Evolutionary conservation across 192 early-diverging fungal genomes (phyloP).

Genomic region (Umbelopsis ramanniana): DNA sequence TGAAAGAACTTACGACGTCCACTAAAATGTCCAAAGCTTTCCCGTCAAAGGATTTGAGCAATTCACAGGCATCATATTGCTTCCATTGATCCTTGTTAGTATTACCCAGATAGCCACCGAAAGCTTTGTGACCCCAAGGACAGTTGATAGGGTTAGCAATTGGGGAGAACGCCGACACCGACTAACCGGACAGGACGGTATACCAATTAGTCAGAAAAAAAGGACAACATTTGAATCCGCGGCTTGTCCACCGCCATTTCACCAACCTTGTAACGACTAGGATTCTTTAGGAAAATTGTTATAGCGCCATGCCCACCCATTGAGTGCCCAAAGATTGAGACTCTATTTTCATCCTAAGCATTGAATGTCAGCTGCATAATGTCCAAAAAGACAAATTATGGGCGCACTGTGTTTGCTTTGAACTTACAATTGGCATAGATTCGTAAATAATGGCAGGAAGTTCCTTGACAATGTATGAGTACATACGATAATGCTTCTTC

Average conservation of each 20-base stretch:
- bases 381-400: not conserved
- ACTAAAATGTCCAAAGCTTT: constrained; percentile 45
- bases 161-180: constrained; percentile 82
- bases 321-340: constrained; percentile 73
- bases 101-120: constrained; percentile 74
- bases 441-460: constrained; percentile 62
- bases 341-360: constrained; percentile 52
- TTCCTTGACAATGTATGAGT: constrained; percentile 79
- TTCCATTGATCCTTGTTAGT: constrained; percentile 60
- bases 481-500: constrained; percentile 81
- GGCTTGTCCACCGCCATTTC: not conserved
- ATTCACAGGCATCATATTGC: constrained; percentile 75
- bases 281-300: constrained; percentile 73
- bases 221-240: not conserved
- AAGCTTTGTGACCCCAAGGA: constrained; percentile 82
- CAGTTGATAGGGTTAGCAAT: constrained; percentile 75
- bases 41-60: constrained; percentile 58
- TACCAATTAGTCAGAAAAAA: not conserved
- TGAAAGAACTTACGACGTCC: constrained; percentile 39
- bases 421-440: constrained; percentile 63
- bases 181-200: constrained; percentile 21
- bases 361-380: not conserved
- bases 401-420: not conserved
- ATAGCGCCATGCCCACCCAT: constrained; percentile 94
- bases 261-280: constrained; percentile 61